Conservation (phyloP, 1,139 yeast genomes). For the Blastobotrys arbuscula region DNA sequence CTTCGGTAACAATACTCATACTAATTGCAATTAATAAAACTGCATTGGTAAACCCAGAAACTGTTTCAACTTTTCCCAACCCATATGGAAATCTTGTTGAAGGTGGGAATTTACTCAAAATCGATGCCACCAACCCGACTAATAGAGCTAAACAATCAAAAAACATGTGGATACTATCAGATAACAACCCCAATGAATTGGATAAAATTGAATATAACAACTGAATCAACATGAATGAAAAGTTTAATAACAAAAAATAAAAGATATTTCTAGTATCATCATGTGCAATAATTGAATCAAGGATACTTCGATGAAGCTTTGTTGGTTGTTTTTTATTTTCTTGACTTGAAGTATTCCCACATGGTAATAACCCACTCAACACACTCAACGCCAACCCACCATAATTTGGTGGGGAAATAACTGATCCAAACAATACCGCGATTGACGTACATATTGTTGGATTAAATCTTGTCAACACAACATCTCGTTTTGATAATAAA, state of each 20-base stretch:
- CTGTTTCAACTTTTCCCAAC: slow-evolving; percentile 72
- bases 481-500: slow-evolving; percentile 31
- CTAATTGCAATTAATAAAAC: slow-evolving; percentile 82
- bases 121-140: slow-evolving; percentile 84
- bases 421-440: slow-evolving; percentile 21
- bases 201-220: slow-evolving; percentile 86
- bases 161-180: slow-evolving; percentile 95
- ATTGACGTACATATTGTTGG: slow-evolving; percentile 25
- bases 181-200: slow-evolving; percentile 81
- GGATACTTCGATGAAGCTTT: slow-evolving; percentile 22
- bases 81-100: slow-evolving; percentile 82
- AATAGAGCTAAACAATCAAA: slow-evolving; percentile 87
- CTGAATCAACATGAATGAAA: slow-evolving; percentile 92
- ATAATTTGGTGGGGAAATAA: slow-evolving; percentile 18
- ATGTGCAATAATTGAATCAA: slow-evolving; percentile 42
- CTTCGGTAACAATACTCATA: slow-evolving; percentile 81
- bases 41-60: slow-evolving; percentile 95
- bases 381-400: slow-evolving; percentile 20
- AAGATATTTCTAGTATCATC: slow-evolving; percentile 85
- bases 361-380: slow-evolving; percentile 21
- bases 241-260: slow-evolving; percentile 75
- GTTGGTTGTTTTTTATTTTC: slow-evolving; percentile 1
- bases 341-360: slow-evolving; percentile 1
- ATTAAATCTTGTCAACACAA: slow-evolving; percentile 32
- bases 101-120: slow-evolving; percentile 52